phyloP scores from a whole-genome alignment of 2,329 filamentous ascomycete genomes.

The Leptodontidium sp. region DNA sequence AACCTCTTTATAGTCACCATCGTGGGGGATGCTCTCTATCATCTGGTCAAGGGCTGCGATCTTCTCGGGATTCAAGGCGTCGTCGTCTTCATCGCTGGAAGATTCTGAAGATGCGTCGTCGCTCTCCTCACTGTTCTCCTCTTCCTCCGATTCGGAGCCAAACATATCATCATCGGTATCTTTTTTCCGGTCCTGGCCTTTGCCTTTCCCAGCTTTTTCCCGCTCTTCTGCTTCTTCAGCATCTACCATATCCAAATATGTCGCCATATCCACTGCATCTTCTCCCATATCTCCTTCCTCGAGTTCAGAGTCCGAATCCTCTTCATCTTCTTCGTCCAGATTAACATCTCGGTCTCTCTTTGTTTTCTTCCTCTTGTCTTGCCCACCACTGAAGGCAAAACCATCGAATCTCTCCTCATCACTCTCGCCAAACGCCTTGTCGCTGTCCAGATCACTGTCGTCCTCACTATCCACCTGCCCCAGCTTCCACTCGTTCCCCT shows the following conservation, averaged over 20 bases:
- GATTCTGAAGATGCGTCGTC: constrained; percentile 62
- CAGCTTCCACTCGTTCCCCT: constrained; percentile 73
- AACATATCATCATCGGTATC: constrained; percentile 52
- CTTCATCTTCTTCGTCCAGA: constrained; percentile 58
- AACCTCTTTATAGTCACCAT: constrained; percentile 40
- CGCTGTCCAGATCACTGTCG: constrained; percentile 74
- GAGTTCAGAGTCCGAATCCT: constrained; percentile 54
- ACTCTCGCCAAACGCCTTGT: constrained; percentile 75
- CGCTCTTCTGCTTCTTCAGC: constrained; percentile 74
- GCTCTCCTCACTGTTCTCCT: constrained; percentile 57
- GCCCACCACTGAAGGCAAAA: constrained; percentile 69
- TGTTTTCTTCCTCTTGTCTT: constrained; percentile 59
- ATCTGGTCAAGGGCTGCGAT: constrained; percentile 72
- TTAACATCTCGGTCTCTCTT: constrained; percentile 54
- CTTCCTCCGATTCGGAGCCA: constrained; percentile 52
- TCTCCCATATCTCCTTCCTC: constrained; percentile 74
- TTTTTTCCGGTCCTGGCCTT: constrained; percentile 46
- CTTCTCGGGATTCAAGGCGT: constrained; percentile 55
- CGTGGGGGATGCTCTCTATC: constrained; percentile 68
- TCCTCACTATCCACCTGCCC: constrained; percentile 71
- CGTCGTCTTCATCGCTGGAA: constrained; percentile 50
- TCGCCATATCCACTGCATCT: constrained; percentile 50
- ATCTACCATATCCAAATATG: constrained; percentile 44
- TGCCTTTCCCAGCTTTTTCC: constrained; percentile 46
- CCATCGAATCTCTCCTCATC: constrained; percentile 76